Evolutionary conservation across 768 basidiomycete genomes (phyloP).

Genomic region (Phaffia tasmanica): DNA sequence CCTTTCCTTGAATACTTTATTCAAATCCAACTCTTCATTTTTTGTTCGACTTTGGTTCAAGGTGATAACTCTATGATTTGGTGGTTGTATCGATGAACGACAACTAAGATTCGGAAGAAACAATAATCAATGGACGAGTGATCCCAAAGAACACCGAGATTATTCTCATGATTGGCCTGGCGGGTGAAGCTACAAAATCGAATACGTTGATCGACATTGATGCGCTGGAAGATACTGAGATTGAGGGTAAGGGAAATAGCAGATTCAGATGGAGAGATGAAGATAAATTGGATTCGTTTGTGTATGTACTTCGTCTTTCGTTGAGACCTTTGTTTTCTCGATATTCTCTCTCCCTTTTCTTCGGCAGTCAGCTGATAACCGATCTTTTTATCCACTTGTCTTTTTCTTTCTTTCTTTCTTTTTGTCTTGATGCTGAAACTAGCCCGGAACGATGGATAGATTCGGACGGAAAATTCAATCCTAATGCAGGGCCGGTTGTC

Average conservation of each 20-base stretch:
- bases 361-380: no score
- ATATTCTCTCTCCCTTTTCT: no score
- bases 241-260: neutral
- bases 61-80: no score
- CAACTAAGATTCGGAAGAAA: neutral
- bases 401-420: no score
- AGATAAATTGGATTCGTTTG: no score
- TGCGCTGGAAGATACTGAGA: neutral
- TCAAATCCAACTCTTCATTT: neutral
- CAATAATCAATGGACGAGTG: neutral
- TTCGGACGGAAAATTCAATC: neutral
- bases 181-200: neutral
- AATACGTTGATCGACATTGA: no score
- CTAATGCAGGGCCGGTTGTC: neutral
- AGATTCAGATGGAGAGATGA: no score
- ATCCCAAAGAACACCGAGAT: constrained; percentile 4
- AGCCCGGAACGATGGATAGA: constrained; percentile 11
- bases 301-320: no score
- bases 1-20: neutral
- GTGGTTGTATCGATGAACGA: neutral
- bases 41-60: neutral
- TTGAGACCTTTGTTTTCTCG: no score
- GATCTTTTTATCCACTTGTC: no score
- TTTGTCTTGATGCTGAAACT: no score
- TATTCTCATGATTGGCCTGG: neutral